These are phyloP conservation scores for Eutrema salsugineum DNA, from an alignment of 441 rosid species.

Conservation along the genomic window DNA sequence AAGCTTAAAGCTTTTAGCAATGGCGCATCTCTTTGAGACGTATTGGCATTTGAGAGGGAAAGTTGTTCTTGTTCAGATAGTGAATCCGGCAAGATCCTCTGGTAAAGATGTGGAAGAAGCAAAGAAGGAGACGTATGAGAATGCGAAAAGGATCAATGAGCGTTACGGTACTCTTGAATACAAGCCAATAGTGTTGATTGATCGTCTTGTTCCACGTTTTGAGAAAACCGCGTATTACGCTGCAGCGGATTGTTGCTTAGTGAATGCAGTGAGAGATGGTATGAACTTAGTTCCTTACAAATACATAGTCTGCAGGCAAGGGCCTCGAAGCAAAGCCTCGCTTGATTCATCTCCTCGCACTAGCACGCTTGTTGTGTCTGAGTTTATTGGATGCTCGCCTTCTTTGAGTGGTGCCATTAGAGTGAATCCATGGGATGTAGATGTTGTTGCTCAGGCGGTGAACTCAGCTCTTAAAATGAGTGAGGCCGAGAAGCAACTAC, in stretches of 20 bases:
- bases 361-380: constrained; percentile 13
- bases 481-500: constrained; percentile 15
- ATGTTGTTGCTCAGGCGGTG: constrained; percentile 9
- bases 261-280: constrained; percentile 22
- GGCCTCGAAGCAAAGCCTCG: neutral
- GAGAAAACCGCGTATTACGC: constrained; percentile 15
- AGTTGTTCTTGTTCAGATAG: constrained; percentile 22
- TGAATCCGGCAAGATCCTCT: neutral
- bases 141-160: constrained; percentile 9
- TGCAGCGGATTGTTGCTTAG: constrained; percentile 20
- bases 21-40: constrained; percentile 14
- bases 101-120: constrained; percentile 18
- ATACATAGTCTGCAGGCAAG: constrained; percentile 17
- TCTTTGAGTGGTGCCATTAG: constrained; percentile 24
- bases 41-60: neutral
- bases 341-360: neutral
- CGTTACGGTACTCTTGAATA: constrained; percentile 1
- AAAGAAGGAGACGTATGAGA: constrained; percentile 1
- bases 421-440: constrained; percentile 24
- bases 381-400: constrained; percentile 26
- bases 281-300: constrained; percentile 24
- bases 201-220: constrained; percentile 12
- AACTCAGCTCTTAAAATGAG: constrained; percentile 17
- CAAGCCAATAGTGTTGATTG: constrained; percentile 9
- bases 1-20: constrained; percentile 12